Base-by-base conservation (phyloP, 2,329 filamentous ascomycete species). In the Coleophoma cylindrospora region DNA sequence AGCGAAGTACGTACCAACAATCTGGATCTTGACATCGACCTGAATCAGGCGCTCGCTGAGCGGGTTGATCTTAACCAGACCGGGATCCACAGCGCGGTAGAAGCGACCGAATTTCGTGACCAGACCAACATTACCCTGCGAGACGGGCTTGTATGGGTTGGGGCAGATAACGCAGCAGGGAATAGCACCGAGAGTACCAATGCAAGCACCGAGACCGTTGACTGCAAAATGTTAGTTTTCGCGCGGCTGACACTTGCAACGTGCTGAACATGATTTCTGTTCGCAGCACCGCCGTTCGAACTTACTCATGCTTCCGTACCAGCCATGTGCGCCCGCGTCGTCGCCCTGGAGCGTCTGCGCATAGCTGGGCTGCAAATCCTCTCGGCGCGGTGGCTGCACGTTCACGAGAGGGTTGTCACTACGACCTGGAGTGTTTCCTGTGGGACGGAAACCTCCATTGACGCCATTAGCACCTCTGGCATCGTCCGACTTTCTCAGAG, bases 11-110 rank as follows among this genome's bases (percentile, higher is more conserved):
- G 50, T 70, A 76, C 73, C 77, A 68, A 95, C 90, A 58, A 96
- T 96, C 74, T 99, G 94, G 61, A 97, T 96, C 83, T 97, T 99
- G 74, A 99, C 94, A 69, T 99, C 94, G 66, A 99, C 87, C 63
- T 95, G 89, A 60, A 90, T 86, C 40, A 99, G 79, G 51, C 79
- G 82, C 76, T 99, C 94, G 63, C 87, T 92, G 49, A 97, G 83
- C 3, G 92, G 92, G 74, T 99, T 99, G 77, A 99, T 85, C 76
- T 95, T 95, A 70, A 97, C 90, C 33, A 99, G 84, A 67, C 94
- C 94, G 2, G 94, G 94, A 68, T 99, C 94, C 58, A 97, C 92
- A 11, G 94, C 91, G 70, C 91, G 88, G 70, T 95, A 89, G 74
- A 99, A 97, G 57, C 85, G 79, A 64, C 94, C 94, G 60, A 99